These are phyloP conservation scores for Ligustrum vulgare DNA, from an alignment of 257 asterid genomes.

Conservation along the genomic window DNA sequence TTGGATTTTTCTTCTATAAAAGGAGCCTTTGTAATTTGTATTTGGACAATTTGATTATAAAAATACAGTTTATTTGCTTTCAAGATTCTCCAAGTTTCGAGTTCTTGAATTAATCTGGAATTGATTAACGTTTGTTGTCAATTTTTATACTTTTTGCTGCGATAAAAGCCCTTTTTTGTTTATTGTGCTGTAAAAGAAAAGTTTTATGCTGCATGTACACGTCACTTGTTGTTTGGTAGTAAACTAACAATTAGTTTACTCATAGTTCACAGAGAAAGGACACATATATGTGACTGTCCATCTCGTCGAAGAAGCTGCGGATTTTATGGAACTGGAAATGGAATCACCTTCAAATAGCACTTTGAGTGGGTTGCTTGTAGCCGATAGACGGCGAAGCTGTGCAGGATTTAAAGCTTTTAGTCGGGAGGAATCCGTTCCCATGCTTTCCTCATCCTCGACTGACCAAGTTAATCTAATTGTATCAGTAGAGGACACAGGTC, in stretches of 20 bases:
- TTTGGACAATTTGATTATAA: no score
- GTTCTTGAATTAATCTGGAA: no score
- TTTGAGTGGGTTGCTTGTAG: conserved; percentile 82
- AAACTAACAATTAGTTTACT: conserved; percentile 18
- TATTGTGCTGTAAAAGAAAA: background rate
- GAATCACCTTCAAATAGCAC: conserved; percentile 39
- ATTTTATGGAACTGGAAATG: conserved; percentile 36
- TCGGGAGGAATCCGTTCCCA: conserved; percentile 44
- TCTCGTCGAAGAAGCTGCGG: conserved; percentile 71
- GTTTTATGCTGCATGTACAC: background rate
- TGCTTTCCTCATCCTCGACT: conserved; percentile 30
- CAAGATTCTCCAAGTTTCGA: no score
- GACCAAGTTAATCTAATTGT: conserved; percentile 68
- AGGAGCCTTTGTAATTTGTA: no score
- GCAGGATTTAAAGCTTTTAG: conserved; percentile 47
- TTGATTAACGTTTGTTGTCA: no score
- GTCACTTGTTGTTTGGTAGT: conserved; percentile 2
- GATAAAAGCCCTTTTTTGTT: background rate
- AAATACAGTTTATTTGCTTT: no score
- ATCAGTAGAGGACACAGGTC: conserved; percentile 96
- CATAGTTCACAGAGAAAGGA: conserved; percentile 91
- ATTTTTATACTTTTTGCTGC: no score
- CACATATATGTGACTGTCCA: conserved; percentile 84
- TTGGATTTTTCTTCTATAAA: no score
- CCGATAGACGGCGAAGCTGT: conserved; percentile 76